These are phyloP conservation scores for Halenospora varia DNA, from an alignment of 495 filamentous ascomycete genomes.

Conservation along the genomic window DNA sequence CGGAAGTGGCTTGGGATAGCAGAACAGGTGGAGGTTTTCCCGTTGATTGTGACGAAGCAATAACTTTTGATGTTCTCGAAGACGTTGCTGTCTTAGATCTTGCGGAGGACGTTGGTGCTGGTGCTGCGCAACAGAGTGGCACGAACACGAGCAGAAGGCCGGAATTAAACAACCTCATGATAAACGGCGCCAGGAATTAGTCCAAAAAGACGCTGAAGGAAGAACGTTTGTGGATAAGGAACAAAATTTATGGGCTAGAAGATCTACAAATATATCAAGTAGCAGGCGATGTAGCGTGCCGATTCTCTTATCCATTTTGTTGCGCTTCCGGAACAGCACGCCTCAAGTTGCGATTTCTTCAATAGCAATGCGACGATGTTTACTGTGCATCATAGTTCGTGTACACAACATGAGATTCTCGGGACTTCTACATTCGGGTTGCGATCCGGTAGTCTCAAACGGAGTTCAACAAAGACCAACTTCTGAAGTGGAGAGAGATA, in stretches of 20 bases:
- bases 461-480: no score
- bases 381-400: neutral
- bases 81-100: neutral
- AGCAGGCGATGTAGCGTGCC: neutral
- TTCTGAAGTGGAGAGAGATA: no score
- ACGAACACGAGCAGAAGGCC: neutral
- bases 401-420: neutral
- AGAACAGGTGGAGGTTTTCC: neutral
- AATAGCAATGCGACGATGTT: neutral
- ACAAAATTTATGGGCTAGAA: neutral
- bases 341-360: neutral
- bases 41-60: neutral
- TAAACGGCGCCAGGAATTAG: neutral
- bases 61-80: neutral
- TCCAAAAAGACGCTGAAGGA: neutral
- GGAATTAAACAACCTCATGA: neutral
- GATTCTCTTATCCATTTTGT: neutral
- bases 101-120: neutral
- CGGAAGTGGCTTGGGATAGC: neutral
- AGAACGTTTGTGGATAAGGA: neutral
- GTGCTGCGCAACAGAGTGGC: conserved; percentile 1
- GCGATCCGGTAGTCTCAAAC: neutral
- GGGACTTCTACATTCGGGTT: neutral
- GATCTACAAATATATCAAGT: neutral
- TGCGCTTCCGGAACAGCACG: neutral